Percentiles rank a stretch among this genome's conserved stretches.
phyloP scores from a whole-genome alignment of 2,329 filamentous ascomycete genomes.

The Elsinoe ampelina region DNA sequence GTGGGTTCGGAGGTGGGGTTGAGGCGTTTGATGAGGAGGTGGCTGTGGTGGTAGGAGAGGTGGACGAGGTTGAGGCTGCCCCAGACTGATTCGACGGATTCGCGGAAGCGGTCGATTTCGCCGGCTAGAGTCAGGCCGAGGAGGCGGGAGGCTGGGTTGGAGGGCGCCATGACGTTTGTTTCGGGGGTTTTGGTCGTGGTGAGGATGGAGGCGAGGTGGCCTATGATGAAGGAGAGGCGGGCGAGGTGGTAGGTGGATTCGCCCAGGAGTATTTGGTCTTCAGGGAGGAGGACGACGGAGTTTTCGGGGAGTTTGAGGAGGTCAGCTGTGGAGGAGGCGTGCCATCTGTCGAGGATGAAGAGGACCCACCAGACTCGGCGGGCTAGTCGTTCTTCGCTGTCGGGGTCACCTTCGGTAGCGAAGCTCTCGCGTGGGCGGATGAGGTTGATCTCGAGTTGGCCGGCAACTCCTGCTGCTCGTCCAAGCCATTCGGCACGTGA shows the following conservation, averaged over 20 bases:
- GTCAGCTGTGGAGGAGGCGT: conserved; percentile 57
- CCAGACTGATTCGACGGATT: conserved; percentile 48
- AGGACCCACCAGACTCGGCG: conserved; percentile 64
- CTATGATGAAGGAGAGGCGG: conserved; percentile 53
- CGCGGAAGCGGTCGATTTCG: conserved; percentile 57
- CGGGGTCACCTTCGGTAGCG: conserved; percentile 40
- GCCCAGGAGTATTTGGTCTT: conserved; percentile 52
- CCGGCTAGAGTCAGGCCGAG: conserved; percentile 45
- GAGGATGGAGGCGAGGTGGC: conserved; percentile 43
- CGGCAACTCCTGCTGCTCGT: conserved; percentile 56
- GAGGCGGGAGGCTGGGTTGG: conserved; percentile 34
- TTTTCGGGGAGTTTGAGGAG: conserved; percentile 55
- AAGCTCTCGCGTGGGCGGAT: conserved; percentile 34
- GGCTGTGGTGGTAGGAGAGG: conserved; percentile 61
- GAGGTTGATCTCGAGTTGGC: conserved; percentile 53
- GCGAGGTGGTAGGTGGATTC: conserved; percentile 55
- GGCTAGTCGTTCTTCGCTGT: conserved; percentile 54
- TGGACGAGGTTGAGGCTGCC: conserved; percentile 52
- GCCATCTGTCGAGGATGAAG: conserved; percentile 63
- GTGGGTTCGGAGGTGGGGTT: conserved; percentile 46
- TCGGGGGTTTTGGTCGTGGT: conserved; percentile 37
- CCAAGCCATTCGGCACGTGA: conserved; percentile 51
- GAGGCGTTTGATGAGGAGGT: conserved; percentile 54
- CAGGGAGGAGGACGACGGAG: conserved; percentile 50
- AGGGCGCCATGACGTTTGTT: conserved; percentile 35